Evolutionary conservation across 768 basidiomycete species (phyloP), one percentile per base, ranked within the genome.

Genomic region (Leccinellum albellum): DNA sequence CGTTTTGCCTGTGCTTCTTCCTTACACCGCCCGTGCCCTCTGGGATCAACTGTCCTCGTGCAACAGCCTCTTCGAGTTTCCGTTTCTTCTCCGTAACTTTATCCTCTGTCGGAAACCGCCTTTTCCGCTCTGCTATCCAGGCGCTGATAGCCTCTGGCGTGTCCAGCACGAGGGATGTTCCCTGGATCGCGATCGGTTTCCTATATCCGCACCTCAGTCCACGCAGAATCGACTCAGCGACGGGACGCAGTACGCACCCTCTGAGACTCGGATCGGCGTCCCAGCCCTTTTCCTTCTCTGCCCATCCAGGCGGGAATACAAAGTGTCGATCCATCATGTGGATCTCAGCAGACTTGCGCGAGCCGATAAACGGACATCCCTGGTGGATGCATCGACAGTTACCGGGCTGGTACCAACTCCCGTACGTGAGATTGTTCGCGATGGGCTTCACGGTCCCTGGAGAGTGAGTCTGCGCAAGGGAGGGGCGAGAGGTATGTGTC

Each of bases 271-370:
- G 88, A 72, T 92, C 91, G 2, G 91, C 84, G 66, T 91, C 90
- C 89, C 90, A 91, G 29, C 87, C 87, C 33, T 70, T 55, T 65
- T 76, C 81, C 54, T 79, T 78, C 54, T 79, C 77, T 61, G 86
- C 76, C 85, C 87, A 91, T 21, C 84, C 86, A 45, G 82, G 79
- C 23, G 92, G 91, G 61, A 83, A 91, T 48, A 93, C 84, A 44
- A 94, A 78, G 70, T 94, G 91, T n/a, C 91, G 79, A 63, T 93
- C 91, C 91, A 92, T 93, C 84, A 85, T 87, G 66, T 94, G 92
- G 28, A 76, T 78, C 69, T 92, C 87, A 15, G 92, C 82, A 24
- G 82, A 75, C 67, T 89, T 89, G 40, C 76, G 74, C 4, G 89
- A 86, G 32, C 88, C 91, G 37, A 75, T 75, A 64, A 90, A 94